Percentiles rank a stretch among this genome's conserved stretches.
Evolutionary conservation across 2,329 filamentous ascomycete genomes (phyloP).

Genomic region (Sarocladium strictum): DNA sequence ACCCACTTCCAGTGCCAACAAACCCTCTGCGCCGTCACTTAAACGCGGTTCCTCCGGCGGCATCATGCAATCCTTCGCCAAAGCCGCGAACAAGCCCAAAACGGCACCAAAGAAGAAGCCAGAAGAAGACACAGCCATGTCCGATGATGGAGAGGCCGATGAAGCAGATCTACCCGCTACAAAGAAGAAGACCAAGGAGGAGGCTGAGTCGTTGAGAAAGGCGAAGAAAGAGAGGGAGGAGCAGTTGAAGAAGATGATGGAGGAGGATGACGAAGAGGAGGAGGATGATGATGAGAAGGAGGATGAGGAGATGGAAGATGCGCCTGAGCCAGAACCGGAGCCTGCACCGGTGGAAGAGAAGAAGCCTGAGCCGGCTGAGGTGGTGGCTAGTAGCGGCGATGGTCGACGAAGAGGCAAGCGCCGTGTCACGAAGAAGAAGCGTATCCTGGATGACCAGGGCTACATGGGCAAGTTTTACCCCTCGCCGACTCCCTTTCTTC

Average conservation of each 20-base stretch:
- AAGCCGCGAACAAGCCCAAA: slow-evolving; percentile 46
- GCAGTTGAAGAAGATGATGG: slow-evolving; percentile 36
- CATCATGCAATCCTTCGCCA: slow-evolving; percentile 77
- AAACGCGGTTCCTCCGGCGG: slow-evolving; percentile 57
- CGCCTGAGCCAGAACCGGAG: slow-evolving; percentile 31
- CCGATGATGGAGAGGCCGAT: slow-evolving; percentile 35
- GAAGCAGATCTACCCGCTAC: slow-evolving; percentile 26
- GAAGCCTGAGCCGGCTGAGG: slow-evolving; percentile 38
- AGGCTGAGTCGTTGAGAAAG: slow-evolving; percentile 18
- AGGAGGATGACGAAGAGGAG: slow-evolving; percentile 41
- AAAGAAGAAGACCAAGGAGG: slow-evolving; percentile 18
- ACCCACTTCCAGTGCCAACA: slow-evolving; percentile 20
- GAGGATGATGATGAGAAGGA: slow-evolving; percentile 32
- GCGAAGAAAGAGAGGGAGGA: slow-evolving; percentile 32
- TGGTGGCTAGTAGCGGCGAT: slow-evolving; percentile 44
- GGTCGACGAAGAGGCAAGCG: slow-evolving; percentile 71
- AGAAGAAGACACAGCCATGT: slow-evolving; percentile 23
- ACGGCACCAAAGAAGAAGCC: slow-evolving; percentile 20
- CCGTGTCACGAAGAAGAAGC: slow-evolving; percentile 82
- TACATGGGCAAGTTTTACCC: slow-evolving; percentile 64
- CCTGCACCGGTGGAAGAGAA: slow-evolving; percentile 29
- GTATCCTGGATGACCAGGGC: slow-evolving; percentile 79
- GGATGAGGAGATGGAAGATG: slow-evolving; percentile 35
- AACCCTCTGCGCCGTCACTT: slow-evolving; percentile 21
- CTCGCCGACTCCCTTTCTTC: background rate